Evolutionary conservation across 305 asterid genomes (phyloP), one percentile per base, ranked within the genome.

Genomic region (Fraxinus greggii): DNA sequence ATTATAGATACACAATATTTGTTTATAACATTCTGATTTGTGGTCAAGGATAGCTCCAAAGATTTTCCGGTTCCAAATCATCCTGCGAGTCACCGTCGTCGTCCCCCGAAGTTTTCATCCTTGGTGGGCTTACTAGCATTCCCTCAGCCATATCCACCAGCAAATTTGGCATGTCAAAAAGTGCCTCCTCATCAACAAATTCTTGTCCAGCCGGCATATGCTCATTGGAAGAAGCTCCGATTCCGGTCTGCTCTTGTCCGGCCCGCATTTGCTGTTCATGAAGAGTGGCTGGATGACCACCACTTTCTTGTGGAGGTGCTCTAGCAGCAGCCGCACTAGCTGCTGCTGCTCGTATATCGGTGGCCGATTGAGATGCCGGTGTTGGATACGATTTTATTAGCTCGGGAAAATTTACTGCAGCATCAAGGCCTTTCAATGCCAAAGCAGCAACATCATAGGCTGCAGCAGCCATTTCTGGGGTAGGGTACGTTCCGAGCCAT

Each of bases 391-490:
- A 75, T 1, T 23, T 2, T 21, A 89, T 91, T 3, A 84, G 81
- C 6, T 81, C 85, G 0, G 97, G 95, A 79, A 93, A 92, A 56
- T 93, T 92, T 3, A 89, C 78, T 3, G 29, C 12, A 0, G 95
- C 86, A 0, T 89, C 86, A 0, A 89, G 81, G 3, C 98, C 95
- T 54, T 87, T 90, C 29, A 93, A 83, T 5, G 92, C 91, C 36
- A 92, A 67, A 15, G 92, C 89, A 6, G 97, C 98, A 77, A 86
- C 95, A 9, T 93, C 95, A 61, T 92, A 90, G 7, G 95, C 97
- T 0, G 89, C 90, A 1, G 95, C 98, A 1, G 95, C 97, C 97
- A 91, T 93, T 78, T 91, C 97, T 0, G 97, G 92, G 0, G 89
- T 86, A 2, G 89, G 79, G 63, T 85, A 93, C 0, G 97, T 91